Evolutionary conservation across 257 asterid genomes (phyloP).

Genomic region (Solanum paucissectum): DNA sequence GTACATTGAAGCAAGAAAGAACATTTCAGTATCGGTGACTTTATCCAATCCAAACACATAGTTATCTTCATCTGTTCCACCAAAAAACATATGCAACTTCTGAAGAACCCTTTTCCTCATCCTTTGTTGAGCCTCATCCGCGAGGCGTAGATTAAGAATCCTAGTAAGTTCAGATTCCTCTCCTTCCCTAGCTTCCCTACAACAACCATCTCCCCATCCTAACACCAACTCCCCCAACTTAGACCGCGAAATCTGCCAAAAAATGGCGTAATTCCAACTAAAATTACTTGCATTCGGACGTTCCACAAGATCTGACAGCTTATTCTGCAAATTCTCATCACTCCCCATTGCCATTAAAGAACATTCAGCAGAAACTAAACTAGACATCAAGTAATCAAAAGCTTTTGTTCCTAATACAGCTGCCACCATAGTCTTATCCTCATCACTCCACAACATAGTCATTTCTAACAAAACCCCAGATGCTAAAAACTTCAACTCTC

Average conservation of each 20-base stretch:
- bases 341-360: constrained; percentile 60
- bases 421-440: constrained; percentile 71
- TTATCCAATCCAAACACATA: constrained; percentile 73
- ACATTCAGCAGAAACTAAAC: constrained; percentile 60
- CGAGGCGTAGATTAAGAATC: constrained; percentile 37
- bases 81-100: constrained; percentile 58
- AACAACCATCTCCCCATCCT: constrained; percentile 97
- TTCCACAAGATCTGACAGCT: constrained; percentile 91
- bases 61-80: constrained; percentile 69
- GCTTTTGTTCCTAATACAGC: constrained; percentile 80
- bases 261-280: constrained; percentile 81
- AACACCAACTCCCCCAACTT: constrained; percentile 70
- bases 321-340: constrained; percentile 69
- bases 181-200: constrained; percentile 63
- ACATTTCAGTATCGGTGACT: constrained; percentile 89
- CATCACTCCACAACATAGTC: constrained; percentile 52
- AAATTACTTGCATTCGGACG: constrained; percentile 40
- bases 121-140: constrained; percentile 65
- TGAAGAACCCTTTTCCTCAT: constrained; percentile 85
- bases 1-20: constrained; percentile 89
- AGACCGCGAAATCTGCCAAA: constrained; percentile 90
- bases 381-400: constrained; percentile 61
- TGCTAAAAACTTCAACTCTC: background rate
- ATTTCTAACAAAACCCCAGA: background rate
- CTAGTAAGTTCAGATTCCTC: constrained; percentile 57